These are phyloP conservation scores for Kodamaea suecica DNA, from an alignment of 1,139 yeast species.

Conservation along the genomic window DNA sequence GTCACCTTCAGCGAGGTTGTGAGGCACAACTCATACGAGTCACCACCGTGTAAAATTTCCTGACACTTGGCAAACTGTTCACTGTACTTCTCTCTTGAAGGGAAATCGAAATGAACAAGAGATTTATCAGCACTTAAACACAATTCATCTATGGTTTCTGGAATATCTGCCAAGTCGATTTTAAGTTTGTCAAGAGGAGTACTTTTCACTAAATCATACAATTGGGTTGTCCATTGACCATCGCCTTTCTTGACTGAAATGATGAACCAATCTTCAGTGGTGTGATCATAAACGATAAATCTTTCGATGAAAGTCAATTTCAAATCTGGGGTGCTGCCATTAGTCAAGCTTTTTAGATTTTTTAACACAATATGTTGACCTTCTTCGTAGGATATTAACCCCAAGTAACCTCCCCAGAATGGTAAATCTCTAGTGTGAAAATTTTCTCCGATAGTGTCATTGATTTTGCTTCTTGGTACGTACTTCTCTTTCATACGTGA, in stretches of 20 bases:
- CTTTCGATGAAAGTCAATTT: slow-evolving; percentile 72
- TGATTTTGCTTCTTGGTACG: slow-evolving; percentile 15
- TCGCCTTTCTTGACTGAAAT: slow-evolving; percentile 45
- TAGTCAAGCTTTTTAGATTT: slow-evolving; percentile 34
- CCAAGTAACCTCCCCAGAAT: slow-evolving; percentile 86
- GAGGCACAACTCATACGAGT: slow-evolving; percentile 89
- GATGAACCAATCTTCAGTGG: slow-evolving; percentile 47
- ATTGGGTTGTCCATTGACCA: slow-evolving; percentile 32
- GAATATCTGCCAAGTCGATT: slow-evolving; percentile 21
- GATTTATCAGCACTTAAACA: slow-evolving; percentile 19
- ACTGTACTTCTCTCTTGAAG: slow-evolving; percentile 54
- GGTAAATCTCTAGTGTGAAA: slow-evolving; percentile 43
- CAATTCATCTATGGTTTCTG: slow-evolving; percentile 27
- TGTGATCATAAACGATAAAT: slow-evolving; percentile 54
- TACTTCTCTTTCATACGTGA: slow-evolving; percentile 39
- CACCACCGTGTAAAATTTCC: slow-evolving; percentile 69
- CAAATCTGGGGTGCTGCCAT: slow-evolving; percentile 56
- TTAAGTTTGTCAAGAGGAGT: neutral
- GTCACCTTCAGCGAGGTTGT: slow-evolving; percentile 72
- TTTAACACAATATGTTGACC: slow-evolving; percentile 48
- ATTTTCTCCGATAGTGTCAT: slow-evolving; percentile 8
- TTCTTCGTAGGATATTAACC: slow-evolving; percentile 84
- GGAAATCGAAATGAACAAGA: slow-evolving; percentile 42
- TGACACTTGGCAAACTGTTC: slow-evolving; percentile 64
- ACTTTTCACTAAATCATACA: slow-evolving; percentile 14